Evolutionary conservation across 352 stramenopile species (phyloP), one percentile per base, ranked within the genome.

Genomic region (Pythium aquatile): DNA sequence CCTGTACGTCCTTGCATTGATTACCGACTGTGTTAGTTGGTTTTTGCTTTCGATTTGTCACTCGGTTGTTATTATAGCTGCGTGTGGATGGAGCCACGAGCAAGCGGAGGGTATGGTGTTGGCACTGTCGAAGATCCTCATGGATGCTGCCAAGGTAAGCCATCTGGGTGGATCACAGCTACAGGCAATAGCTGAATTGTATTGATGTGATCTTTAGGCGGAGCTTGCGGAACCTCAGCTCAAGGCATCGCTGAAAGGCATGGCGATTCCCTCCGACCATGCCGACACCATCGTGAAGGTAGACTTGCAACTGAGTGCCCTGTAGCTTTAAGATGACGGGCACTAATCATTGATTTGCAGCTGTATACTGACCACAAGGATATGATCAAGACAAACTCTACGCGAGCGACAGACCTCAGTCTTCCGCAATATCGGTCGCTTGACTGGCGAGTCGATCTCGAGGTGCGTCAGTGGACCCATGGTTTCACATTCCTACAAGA

Each of bases 371-470:
- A 74, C 3, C 72, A 93, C 51, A 44, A 54, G 9, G 74, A 80
- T 7, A 63, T 73, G 44, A 91, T 93, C 70, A 75, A 81, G 57
- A 62, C 69, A 39, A 83, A 73, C 58, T 79, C 85, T 1, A 72
- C 69, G 0, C 74, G 74, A 2, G 65, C 83, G 11, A 78, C 63
- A 14, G 63, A 74, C 7, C 71, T 77, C 24, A 82, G 61, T 32
- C 53, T 91, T 10, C 75, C 85, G 8, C 70, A 74, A 26, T 94
- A 91, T 58, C 75, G 68, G 16, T 80, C 77, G 28, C 70, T 94
- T 49, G 79, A 91, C 60, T 94, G 85, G 85, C 79, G 85, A n/a
- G 79, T 94, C 48, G 85, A 94, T 55, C 64, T 94, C 16, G 85
- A 94, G 79, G 85, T 93, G 28, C 2, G 54, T 39, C 5, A 33